Evolutionary conservation across 176 grass and related monocot genomes (phyloP), one percentile per base, ranked within the genome.

Genomic region (Carex kokanica): DNA sequence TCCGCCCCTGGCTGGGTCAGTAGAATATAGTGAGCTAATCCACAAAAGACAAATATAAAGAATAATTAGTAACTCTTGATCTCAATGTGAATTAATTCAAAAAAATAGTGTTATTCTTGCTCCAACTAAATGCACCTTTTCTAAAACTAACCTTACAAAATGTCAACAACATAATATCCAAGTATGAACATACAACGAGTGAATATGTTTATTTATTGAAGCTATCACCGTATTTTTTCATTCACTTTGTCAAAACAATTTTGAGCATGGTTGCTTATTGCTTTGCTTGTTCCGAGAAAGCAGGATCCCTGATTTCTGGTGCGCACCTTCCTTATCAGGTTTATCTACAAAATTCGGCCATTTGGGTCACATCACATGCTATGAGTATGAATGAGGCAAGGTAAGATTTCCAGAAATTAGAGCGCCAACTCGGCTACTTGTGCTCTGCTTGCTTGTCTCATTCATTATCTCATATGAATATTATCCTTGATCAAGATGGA

Each of bases 291-390:
- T 31, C 72, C 13, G 45, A 54, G 13, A 55, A 21, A 53, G 4
- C 47, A 29, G 21, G 70, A 49, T 49, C 77, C 60, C 53, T 81
- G 27, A 62, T 81, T 81, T 64, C 40, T 81, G 58, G 45, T 62
- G 55, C 18, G 55, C 55, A 57, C 5, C 45, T 49, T 49, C 17
- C 45, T 49, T 49, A 49, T 49, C 45, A 49, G 45, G 8, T 41
- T 10, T 9, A 43, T 23, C 2, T 5, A 73, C n/a, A 5, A 49
- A 73, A 73, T 38, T 5, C 36, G 36, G 36, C 5, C 36, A 38
- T 47, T 49, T 13, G n/a, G 70, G 38, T 74, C 70, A 74, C 70
- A 25, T 74, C 70, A 74, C 70, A 25, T 51, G 70, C 41, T 6
- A 38, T 38, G 27, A 27, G 27, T 27, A 38, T 6, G 17, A 58